A percentile compares a stretch with the other conserved stretches of the same genome.
Conservation (phyloP, 768 basidiomycete genomes). For the Lanmaoa rubissima region DNA sequence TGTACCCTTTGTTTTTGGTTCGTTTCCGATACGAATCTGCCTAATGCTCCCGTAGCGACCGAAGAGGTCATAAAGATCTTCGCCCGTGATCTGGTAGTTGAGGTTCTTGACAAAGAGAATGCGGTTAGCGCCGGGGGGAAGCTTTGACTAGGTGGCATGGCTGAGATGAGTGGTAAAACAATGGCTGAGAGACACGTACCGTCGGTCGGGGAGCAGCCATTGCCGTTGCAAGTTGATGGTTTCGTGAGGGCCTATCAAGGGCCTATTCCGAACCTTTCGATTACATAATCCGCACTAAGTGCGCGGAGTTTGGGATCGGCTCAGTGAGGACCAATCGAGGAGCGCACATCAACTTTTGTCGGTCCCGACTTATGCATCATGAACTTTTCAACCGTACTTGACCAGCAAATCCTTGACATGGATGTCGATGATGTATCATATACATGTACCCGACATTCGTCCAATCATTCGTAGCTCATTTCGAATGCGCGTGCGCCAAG, state of each 20-base stretch:
- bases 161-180: not conserved
- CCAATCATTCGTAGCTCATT: slow-evolving; percentile 4
- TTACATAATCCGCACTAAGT: slow-evolving; percentile 21
- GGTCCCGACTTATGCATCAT: too few species aligned
- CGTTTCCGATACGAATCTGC: slow-evolving; percentile 91
- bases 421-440: too few species aligned
- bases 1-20: slow-evolving; percentile 90
- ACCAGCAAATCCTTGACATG: not conserved
- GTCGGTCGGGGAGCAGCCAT: slow-evolving; percentile 75
- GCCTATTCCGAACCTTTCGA: not conserved
- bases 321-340: too few species aligned
- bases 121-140: slow-evolving; percentile 89
- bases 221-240: slow-evolving; percentile 5
- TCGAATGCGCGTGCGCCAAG: slow-evolving; percentile 29
- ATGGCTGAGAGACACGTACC: slow-evolving; percentile 34
- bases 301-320: not conserved
- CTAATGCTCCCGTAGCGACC: slow-evolving; percentile 96
- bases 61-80: slow-evolving; percentile 95
- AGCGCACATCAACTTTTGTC: too few species aligned
- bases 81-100: slow-evolving; percentile 89
- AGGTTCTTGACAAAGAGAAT: slow-evolving; percentile 93
- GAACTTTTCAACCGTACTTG: not conserved
- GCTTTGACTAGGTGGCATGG: slow-evolving; percentile 55
- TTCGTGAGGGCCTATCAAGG: not conserved
- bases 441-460: not conserved